These are phyloP conservation scores for Podospora pseudocomata DNA, from an alignment of 495 filamentous ascomycete species.

Conservation along the genomic window DNA sequence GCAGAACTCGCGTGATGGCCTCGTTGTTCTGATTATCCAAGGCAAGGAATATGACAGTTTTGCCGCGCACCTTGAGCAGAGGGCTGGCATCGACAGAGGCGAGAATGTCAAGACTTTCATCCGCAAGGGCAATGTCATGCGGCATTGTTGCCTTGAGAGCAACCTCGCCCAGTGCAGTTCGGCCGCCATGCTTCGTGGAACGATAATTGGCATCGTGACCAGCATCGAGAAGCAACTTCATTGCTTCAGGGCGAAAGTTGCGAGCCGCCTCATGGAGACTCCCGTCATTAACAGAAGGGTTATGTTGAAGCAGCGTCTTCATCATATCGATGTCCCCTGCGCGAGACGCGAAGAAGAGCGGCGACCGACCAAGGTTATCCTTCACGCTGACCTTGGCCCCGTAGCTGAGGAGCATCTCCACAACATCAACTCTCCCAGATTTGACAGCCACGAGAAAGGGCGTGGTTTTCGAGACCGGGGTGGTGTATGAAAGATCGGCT, in stretches of 20 bases:
- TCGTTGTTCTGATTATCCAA: constrained; percentile 39
- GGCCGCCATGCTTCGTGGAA: constrained; percentile 39
- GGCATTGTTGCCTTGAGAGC: constrained; percentile 35
- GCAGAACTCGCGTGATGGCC: constrained; percentile 33
- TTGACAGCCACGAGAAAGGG: constrained; percentile 40
- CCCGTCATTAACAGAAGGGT: constrained; percentile 36
- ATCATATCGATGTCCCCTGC: constrained; percentile 24
- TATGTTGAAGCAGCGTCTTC: constrained; percentile 19
- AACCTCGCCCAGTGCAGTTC: constrained; percentile 43
- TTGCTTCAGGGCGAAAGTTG: constrained; percentile 35
- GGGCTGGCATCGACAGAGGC: constrained; percentile 38
- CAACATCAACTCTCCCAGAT: constrained; percentile 34
- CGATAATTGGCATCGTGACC: constrained; percentile 43
- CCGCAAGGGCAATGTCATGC: constrained; percentile 28
- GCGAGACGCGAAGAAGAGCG: constrained; percentile 38
- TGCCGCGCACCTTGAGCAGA: constrained; percentile 35
- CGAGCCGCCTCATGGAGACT: constrained; percentile 44
- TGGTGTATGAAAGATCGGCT: constrained; percentile 40
- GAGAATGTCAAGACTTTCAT: constrained; percentile 37
- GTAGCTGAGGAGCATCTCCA: constrained; percentile 32
- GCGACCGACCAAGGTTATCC: constrained; percentile 39
- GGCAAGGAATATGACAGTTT: constrained; percentile 41
- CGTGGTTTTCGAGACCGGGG: constrained; percentile 36
- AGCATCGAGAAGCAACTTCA: constrained; percentile 38
- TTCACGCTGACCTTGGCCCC: constrained; percentile 39